Conservation (phyloP, 192 early-diverging fungal genomes). For the Entomortierella parvispora region DNA sequence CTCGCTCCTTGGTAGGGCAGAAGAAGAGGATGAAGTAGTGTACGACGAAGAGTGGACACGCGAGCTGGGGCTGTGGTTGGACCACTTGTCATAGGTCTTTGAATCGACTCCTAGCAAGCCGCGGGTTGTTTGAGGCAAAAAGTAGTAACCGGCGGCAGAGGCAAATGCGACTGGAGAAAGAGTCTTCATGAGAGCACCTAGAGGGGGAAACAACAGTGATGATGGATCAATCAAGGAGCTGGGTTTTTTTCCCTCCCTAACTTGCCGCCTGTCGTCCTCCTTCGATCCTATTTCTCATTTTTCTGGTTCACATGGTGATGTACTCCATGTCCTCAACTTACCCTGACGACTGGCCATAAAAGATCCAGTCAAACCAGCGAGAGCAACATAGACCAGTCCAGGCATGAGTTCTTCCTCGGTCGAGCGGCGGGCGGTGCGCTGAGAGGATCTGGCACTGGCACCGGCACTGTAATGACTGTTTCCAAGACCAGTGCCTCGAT, state of each 20-base stretch:
- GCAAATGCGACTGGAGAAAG: constrained; percentile 18
- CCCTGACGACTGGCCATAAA: constrained; percentile 7
- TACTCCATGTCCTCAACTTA: too few species aligned
- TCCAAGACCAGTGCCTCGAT: neutral
- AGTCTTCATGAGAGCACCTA: neutral
- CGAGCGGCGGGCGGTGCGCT: constrained; percentile 1
- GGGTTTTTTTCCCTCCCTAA: too few species aligned
- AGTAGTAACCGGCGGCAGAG: constrained; percentile 16
- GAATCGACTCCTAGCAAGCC: constrained; percentile 12
- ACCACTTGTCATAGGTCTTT: constrained; percentile 10
- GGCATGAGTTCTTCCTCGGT: constrained; percentile 24
- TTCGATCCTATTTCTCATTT: neutral
- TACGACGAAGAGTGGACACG: neutral
- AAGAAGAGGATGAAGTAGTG: neutral
- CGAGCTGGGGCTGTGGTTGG: too few species aligned
- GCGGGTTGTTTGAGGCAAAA: constrained; percentile 19
- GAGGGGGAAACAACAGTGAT: neutral
- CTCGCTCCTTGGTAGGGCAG: constrained; percentile 1
- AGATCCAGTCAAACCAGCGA: constrained; percentile 21
- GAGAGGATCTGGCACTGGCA: neutral
- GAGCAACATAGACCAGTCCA: constrained; percentile 5
- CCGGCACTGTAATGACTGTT: neutral
- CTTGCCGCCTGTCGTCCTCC: too few species aligned
- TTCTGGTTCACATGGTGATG: too few species aligned
- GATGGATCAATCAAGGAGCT: too few species aligned